Evolutionary conservation across 2,329 filamentous ascomycete genomes (phyloP).

Genomic region (Keithomyces neogunnii): DNA sequence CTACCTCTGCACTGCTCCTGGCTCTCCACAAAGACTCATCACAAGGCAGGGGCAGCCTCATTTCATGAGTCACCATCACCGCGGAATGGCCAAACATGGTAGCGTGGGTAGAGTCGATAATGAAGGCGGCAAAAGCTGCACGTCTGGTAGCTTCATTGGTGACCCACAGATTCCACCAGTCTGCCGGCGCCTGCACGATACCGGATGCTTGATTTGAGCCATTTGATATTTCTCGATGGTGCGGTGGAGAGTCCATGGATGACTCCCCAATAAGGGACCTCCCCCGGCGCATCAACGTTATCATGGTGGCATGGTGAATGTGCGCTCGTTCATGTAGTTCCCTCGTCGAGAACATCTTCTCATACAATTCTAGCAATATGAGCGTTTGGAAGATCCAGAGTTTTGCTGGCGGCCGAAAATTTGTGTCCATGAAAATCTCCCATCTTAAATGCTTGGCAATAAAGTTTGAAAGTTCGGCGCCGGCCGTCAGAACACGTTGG

Average conservation of each 20-base stretch:
- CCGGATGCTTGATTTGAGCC: slow-evolving; percentile 53
- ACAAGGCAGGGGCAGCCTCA: slow-evolving; percentile 83
- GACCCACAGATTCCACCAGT: slow-evolving; percentile 96
- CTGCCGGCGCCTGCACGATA: slow-evolving; percentile 67
- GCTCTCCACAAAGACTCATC: slow-evolving; percentile 92
- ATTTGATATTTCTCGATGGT: slow-evolving; percentile 42
- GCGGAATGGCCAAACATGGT: slow-evolving; percentile 98
- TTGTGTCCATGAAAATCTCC: slow-evolving; percentile 88
- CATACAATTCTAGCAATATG: slow-evolving; percentile 81
- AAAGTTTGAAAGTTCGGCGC: slow-evolving; percentile 81
- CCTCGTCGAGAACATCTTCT: slow-evolving; percentile 95
- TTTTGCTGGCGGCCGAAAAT: slow-evolving; percentile 86
- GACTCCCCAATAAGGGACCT: slow-evolving; percentile 84
- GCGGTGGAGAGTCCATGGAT: slow-evolving; percentile 75
- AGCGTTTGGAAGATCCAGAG: slow-evolving; percentile 94
- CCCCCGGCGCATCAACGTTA: slow-evolving; percentile 90
- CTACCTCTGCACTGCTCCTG: slow-evolving; percentile 78
- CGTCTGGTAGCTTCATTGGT: slow-evolving; percentile 84
- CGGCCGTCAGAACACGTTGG: slow-evolving; percentile 61
- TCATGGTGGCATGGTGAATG: slow-evolving; percentile 91
- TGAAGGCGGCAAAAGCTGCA: slow-evolving; percentile 86
- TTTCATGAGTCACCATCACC: slow-evolving; percentile 94
- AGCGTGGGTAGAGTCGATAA: slow-evolving; percentile 91
- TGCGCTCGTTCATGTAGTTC: slow-evolving; percentile 89
- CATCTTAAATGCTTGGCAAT: slow-evolving; percentile 88